phyloP scores from a whole-genome alignment of 148 eudicot genomes.

The Euryodendron excelsum region DNA sequence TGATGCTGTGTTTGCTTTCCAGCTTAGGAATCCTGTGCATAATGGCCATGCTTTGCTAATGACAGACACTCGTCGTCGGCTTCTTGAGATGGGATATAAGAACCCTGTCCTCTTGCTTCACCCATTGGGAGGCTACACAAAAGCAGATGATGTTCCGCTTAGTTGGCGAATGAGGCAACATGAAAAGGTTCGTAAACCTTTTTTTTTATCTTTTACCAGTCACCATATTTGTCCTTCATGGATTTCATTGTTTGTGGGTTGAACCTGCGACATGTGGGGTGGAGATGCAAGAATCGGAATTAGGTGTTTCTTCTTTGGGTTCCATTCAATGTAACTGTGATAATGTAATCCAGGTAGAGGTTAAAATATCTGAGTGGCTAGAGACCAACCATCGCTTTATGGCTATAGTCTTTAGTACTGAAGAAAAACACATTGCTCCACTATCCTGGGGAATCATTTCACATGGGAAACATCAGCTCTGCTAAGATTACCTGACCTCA shows the following conservation, averaged over 20 bases:
- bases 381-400: background rate
- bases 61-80: slow-evolving; percentile 80
- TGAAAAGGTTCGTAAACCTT: slow-evolving; percentile 51
- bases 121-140: slow-evolving; percentile 79
- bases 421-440: too few species aligned
- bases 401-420: too few species aligned
- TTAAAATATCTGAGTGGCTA: background rate
- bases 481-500: background rate
- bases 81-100: slow-evolving; percentile 82
- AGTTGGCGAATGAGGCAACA: slow-evolving; percentile 82
- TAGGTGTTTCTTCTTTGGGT: background rate
- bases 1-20: slow-evolving; percentile 87
- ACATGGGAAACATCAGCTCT: background rate
- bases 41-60: slow-evolving; percentile 80
- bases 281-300: background rate
- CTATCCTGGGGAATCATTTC: background rate
- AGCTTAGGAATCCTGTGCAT: slow-evolving; percentile 88
- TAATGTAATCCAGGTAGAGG: background rate
- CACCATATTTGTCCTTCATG: background rate
- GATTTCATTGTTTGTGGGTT: background rate
- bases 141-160: slow-evolving; percentile 87
- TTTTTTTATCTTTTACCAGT: background rate
- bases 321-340: background rate
- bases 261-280: background rate
- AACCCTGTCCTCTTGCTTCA: slow-evolving; percentile 75